Base-by-base conservation (phyloP, 805 yeast species). In the Wickerhamomyces subpelliculosus region DNA sequence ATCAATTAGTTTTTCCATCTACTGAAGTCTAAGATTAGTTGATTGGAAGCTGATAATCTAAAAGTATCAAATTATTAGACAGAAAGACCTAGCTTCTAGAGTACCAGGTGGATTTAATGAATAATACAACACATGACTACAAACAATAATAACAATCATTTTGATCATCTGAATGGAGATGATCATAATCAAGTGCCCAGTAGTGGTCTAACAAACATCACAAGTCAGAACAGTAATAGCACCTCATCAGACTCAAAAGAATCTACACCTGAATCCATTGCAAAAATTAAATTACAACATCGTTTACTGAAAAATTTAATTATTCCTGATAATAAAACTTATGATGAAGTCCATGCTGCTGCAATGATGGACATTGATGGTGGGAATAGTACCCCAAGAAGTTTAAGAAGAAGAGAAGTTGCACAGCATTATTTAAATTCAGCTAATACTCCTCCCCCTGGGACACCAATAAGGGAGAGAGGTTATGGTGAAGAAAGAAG, bases 311-410 rank as follows among this genome's bases (percentile, higher is more conserved):
- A 53, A 35, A 57, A 48, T 1, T 51, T 66, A 26, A 51, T 53
- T 34, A 65, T 66, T 22, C 62, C 68, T 1, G 69, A 64, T 36
- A 65, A 65, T 42, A 61, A 61, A 39, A 52, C 57, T 14, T 65
- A 64, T 42, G 61, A 60, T 30, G 48, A 54, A 8, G 48, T 65
- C 4, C 62, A 60, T 21, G 57, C 60, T 34, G 57, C 60, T 35
- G 59, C 61, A 40, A 42, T 59, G 24, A 27, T 43, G n/a, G 54
- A 48, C 16, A 45, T 45, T 8, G 45, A 45, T 3, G 39, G 41
- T 8, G 34, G 53, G 4, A n/a, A n/a, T 4, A 17, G 10, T 11
- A 37, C 41, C 6, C 41, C 41, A 5, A 38, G 48, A 24, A 38
- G 41, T 35, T 26, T 47, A 7, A 36, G 51, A 34, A 39, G 36